A percentile compares a stretch with the other conserved stretches of the same genome.
phyloP scores from a whole-genome alignment of 2,329 filamentous ascomycete species.

The Diplocarpon mali region DNA sequence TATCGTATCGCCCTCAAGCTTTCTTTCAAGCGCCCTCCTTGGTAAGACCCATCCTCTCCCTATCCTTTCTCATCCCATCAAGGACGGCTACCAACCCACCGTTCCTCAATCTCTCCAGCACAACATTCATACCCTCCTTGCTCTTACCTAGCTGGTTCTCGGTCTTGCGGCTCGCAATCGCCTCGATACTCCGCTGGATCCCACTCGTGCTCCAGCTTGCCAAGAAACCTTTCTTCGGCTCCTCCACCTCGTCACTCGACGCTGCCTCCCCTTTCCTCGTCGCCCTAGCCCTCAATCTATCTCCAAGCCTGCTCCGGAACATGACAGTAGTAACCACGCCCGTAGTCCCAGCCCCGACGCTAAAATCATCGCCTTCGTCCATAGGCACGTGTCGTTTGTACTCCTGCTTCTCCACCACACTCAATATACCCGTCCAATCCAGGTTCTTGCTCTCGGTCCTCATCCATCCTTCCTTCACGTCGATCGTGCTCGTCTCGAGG shows the following conservation, averaged over 20 bases:
- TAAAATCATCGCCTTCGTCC: constrained; percentile 22
- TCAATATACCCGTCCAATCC: constrained; percentile 71
- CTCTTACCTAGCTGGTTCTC: constrained; percentile 70
- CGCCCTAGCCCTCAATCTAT: constrained; percentile 36
- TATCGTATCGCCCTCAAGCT: constrained; percentile 1
- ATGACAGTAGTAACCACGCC: constrained; percentile 65
- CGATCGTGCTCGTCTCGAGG: constrained; percentile 68
- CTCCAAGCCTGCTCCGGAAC: constrained; percentile 61
- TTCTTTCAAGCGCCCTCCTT: constrained; percentile 10
- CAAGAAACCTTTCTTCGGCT: constrained; percentile 38
- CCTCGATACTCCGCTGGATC: constrained; percentile 72
- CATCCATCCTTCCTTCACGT: constrained; percentile 75
- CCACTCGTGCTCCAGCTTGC: constrained; percentile 54
- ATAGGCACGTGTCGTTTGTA: constrained; percentile 36
- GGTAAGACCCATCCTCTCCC: constrained; percentile 23
- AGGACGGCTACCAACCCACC: constrained; percentile 60
- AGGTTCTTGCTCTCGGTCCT: constrained; percentile 70
- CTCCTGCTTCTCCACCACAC: constrained; percentile 64
- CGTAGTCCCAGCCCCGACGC: constrained; percentile 33
- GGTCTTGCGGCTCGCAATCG: constrained; percentile 65
- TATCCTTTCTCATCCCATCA: constrained; percentile 57
- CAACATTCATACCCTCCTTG: constrained; percentile 72
- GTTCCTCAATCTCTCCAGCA: constrained; percentile 58
- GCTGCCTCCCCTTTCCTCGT: constrained; percentile 29
- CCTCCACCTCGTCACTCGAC: constrained; percentile 33